Evolutionary conservation across 1,284 basidiomycete species (phyloP).

Genomic region (Rhodotorula sp.): DNA sequence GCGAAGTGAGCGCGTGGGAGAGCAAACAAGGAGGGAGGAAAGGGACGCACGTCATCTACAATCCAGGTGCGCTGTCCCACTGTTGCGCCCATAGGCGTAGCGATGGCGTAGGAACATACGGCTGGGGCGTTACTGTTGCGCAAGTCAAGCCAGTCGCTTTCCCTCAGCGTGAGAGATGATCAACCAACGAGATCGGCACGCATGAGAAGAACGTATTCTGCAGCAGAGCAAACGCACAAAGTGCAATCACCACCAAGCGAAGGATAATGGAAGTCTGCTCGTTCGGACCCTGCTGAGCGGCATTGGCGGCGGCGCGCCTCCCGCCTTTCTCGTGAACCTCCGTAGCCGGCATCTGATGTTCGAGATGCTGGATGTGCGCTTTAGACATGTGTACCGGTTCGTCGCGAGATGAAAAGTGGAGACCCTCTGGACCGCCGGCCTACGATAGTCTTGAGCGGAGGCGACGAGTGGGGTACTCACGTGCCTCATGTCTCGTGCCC

Average conservation of each 20-base stretch:
- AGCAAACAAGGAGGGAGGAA: too few relatives aligned
- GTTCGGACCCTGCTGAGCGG: slow-evolving; percentile 6
- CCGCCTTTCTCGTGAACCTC: neutral
- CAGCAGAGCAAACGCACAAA: too few relatives aligned
- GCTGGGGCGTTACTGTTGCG: slow-evolving; percentile 15
- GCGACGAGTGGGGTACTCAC: too few relatives aligned
- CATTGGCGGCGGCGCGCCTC: neutral
- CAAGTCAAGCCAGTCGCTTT: neutral
- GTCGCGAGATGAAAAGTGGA: too few relatives aligned
- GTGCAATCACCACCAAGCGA: too few relatives aligned
- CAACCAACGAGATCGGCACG: neutral
- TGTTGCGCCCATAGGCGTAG: slow-evolving; percentile 8
- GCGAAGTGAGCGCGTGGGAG: too few relatives aligned
- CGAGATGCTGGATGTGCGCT: neutral
- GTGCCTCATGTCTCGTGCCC: too few relatives aligned
- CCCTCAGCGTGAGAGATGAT: neutral
- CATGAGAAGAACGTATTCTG: neutral
- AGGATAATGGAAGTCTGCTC: too few relatives aligned
- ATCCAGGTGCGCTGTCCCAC: slow-evolving; percentile 20
- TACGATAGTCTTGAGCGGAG: too few relatives aligned
- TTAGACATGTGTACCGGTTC: neutral
- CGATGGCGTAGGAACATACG: slow-evolving; percentile 16
- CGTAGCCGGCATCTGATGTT: neutral
- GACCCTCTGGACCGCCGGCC: too few relatives aligned
- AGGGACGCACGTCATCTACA: slow-evolving; percentile 5